Base-by-base conservation (phyloP, 2,329 filamentous ascomycete genomes). In the Gliomastix tumulicola region DNA sequence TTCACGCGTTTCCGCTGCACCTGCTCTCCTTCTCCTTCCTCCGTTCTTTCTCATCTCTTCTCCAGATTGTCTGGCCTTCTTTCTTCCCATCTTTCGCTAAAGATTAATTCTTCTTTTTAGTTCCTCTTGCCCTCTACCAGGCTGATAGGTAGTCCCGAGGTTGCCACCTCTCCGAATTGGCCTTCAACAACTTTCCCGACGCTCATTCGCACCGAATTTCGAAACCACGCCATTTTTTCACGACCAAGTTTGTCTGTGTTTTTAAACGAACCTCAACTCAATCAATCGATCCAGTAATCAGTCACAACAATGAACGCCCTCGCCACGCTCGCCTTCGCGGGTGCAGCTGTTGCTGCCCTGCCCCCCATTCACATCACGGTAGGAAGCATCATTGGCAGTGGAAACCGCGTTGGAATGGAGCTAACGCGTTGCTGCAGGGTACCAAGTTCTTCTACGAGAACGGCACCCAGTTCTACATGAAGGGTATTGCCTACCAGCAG, bases 401-500 rank as follows among this genome's bases (percentile, higher is more conserved):
- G 15, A 6, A 32, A 6, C n/a, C 15, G n/a, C 13, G 16, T 15
- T 18, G 16, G 15, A 34, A 30, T 34, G 42, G 13, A 40, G 28
- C 21, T 22, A 15, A 19, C 27, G 20, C 22, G 22, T 42, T 35
- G 16, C 22, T 53, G 38, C 53, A 82, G 76, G 82, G 86, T 49
- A 76, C 76, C 57, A 89, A 92, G 65, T 90, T 96, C 74, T 96
- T 94, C 74, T 89, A 84, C 71, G 74, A 85, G 62, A 84, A 82
- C 51, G 71, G 71, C 44, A 74, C 71, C 15, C 68, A 75, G 52
- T 75, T 75, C 66, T 94, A 80, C 72, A 87, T 97, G 62, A 87
- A 84, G 63, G 92, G 92, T 67, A 73, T 98, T 50, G 92, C 92
- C 48, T 98, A 98, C 68, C 92, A 98, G 71, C 79, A 89, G 68